Evolutionary conservation across 2,329 filamentous ascomycete genomes (phyloP), one percentile per base, ranked within the genome.

Genomic region (Metarhizium brunneum): DNA sequence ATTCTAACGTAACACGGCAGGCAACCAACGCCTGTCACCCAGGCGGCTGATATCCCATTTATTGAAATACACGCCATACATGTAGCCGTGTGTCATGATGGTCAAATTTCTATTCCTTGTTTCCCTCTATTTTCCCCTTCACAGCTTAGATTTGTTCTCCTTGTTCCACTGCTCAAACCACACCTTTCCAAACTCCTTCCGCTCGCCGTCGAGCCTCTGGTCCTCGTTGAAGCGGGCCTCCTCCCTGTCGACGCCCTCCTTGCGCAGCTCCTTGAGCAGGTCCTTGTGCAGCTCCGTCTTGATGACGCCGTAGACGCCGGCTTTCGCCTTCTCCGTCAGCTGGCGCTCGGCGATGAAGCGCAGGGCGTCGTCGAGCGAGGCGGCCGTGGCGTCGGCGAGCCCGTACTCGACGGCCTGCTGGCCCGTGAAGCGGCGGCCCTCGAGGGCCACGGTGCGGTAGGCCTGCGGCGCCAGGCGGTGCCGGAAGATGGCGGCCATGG

Each of bases 271-370:
- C 16, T 69, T 77, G 38, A 90, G 66, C 6, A 82, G 79, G 66
- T 87, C 83, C 25, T 82, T 76, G 69, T 86, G 90, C 82, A 92
- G 86, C 71, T 92, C 88, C 58, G 77, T 73, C 76, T 91, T 92
- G 66, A 94, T 71, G 54, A 77, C 65, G 3, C 86, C 85, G 67
- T 90, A 92, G 30, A 88, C 81, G 11, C 83, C 83, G 38, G 79
- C 81, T 60, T 80, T 77, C 0, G 78, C 79, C 75, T 88, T 89
- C 32, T 76, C 73, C 6, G 78, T 70, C 57, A 94, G 69, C 52
- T 78, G 78, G 49, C 80, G 74, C 56, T 85, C 80, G 40, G 72
- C 67, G 16, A 91, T 74, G 52, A 92, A 76, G 16, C 65, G 69
- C 52, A 90, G 62, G 18, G 77, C 78, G 56, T 87, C 86, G 5